Evolutionary conservation across 73 alveolate species (phyloP).

Genomic region (Paramecium octaurelia): DNA sequence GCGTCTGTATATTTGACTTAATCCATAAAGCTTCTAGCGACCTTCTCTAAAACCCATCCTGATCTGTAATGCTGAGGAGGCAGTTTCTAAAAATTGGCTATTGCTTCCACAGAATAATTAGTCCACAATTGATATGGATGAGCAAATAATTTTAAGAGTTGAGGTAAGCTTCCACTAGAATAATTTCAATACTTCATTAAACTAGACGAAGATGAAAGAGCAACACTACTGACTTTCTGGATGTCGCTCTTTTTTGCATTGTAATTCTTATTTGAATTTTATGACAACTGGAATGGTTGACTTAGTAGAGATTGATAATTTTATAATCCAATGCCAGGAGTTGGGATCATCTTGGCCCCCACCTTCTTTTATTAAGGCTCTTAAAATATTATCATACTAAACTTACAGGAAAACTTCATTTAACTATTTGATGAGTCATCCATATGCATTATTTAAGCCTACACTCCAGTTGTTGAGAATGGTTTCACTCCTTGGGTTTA

Average conservation of each 20-base stretch:
- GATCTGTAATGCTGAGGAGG: conserved; percentile 86
- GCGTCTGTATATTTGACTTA: conserved; percentile 86
- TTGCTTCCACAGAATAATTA: conserved; percentile 80
- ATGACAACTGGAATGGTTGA: background rate
- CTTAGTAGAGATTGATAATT: background rate
- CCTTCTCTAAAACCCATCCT: conserved; percentile 88
- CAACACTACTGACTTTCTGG: background rate
- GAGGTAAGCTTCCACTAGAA: conserved; percentile 30
- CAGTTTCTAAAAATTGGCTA: conserved; percentile 76
- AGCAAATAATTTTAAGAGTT: conserved; percentile 80
- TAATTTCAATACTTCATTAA: background rate
- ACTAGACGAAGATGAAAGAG: background rate
- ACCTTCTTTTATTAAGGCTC: background rate
- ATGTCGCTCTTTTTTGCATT: background rate
- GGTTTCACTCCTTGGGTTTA: background rate
- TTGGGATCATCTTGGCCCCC: background rate
- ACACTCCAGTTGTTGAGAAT: background rate
- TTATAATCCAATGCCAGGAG: background rate
- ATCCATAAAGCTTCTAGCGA: conserved; percentile 92
- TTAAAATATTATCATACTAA: background rate
- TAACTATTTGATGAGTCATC: conserved; percentile 5
- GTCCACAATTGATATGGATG: conserved; percentile 78
- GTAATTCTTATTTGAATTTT: background rate
- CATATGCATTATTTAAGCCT: background rate
- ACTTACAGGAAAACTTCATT: background rate